phyloP scores from a whole-genome alignment of 1,139 yeast species.

The Geotrichum aggregatum region DNA sequence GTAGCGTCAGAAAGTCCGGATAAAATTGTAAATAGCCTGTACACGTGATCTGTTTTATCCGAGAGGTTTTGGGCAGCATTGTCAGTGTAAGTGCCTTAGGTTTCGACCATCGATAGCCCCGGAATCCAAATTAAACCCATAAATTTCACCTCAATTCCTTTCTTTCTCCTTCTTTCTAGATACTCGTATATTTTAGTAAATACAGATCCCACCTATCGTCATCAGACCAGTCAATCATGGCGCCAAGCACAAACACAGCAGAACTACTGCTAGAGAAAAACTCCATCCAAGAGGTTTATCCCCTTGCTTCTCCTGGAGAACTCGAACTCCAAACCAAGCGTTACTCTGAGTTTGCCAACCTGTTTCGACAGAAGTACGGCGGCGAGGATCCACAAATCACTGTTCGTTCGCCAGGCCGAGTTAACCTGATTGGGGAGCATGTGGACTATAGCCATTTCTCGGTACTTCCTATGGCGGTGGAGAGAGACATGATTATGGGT shows the following conservation, averaged over 20 bases:
- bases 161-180: not conserved
- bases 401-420: conserved; percentile 69
- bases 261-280: conserved; percentile 14
- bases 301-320: conserved; percentile 13
- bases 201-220: too few relatives aligned
- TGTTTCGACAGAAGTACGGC: not conserved
- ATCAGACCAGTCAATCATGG: conserved; percentile 3
- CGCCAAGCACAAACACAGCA: not conserved
- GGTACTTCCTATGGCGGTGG: conserved; percentile 74
- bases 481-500: conserved; percentile 59
- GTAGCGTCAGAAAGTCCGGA: too few relatives aligned
- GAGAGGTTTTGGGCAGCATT: too few relatives aligned
- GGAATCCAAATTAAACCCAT: not conserved
- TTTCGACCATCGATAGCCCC: too few relatives aligned
- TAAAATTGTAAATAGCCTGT: too few relatives aligned
- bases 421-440: conserved; percentile 71
- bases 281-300: conserved; percentile 13
- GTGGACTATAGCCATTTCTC: conserved; percentile 66
- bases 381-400: conserved; percentile 43
- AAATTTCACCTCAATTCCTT: not conserved
- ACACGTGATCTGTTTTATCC: too few relatives aligned
- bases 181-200: not conserved
- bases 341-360: conserved; percentile 9
- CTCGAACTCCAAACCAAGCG: conserved; percentile 11
- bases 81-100: too few relatives aligned